Evolutionary conservation across 2,329 filamentous ascomycete species (phyloP).

Genomic region (Aschersonia sp.): DNA sequence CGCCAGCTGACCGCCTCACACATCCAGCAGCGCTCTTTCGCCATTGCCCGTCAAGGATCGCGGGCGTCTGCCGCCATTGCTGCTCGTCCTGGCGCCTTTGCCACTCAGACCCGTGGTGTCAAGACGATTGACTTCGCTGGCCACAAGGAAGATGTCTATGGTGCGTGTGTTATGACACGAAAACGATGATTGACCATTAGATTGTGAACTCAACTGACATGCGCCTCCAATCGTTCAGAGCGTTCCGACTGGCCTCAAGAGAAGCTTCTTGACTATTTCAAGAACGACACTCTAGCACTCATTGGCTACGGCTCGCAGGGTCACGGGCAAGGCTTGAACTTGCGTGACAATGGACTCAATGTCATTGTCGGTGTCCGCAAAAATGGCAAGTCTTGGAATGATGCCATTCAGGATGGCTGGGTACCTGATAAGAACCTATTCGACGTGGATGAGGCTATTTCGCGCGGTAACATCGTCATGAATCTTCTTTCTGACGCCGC

Average conservation of each 20-base stretch:
- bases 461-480: conserved; percentile 91
- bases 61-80: conserved; percentile 32
- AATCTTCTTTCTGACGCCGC: conserved; percentile 97
- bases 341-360: conserved; percentile 98
- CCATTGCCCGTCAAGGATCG: conserved; percentile 43
- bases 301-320: conserved; percentile 98
- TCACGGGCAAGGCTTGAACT: conserved; percentile 98
- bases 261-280: conserved; percentile 99
- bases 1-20: conserved; percentile 49
- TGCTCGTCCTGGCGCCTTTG: conserved; percentile 31
- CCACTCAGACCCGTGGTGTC: conserved; percentile 73
- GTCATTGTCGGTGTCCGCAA: conserved; percentile 98
- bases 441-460: conserved; percentile 93
- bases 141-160: conserved; percentile 85
- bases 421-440: conserved; percentile 97
- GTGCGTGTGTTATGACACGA: conserved; percentile 32
- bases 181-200: conserved; percentile 1
- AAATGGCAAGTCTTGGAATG: conserved; percentile 96
- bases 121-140: conserved; percentile 99
- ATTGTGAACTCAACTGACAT: conserved; percentile 3
- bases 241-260: conserved; percentile 96
- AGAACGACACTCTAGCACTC: conserved; percentile 96
- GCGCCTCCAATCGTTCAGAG: conserved; percentile 40
- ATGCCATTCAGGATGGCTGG: conserved; percentile 95
- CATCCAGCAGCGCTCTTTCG: conserved; percentile 47